These are phyloP conservation scores for Psilocybe cyanescens DNA, from an alignment of 768 basidiomycete species.

Conservation along the genomic window DNA sequence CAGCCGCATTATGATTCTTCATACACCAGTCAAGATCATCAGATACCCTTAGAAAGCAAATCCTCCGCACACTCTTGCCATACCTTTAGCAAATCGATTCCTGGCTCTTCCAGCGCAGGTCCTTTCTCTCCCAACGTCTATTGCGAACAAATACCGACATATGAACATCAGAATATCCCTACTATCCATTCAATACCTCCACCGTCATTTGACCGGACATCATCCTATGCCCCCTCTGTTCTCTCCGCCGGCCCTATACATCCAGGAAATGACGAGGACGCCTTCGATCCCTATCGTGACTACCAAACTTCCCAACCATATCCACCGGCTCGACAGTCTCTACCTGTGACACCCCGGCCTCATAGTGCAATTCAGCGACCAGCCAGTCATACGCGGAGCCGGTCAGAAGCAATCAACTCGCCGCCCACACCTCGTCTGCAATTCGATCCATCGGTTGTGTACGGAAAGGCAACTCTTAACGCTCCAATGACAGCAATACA, in stretches of 20 bases:
- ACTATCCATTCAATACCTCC: not conserved
- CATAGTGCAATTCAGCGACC: conserved; percentile 4
- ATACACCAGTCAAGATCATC: not conserved
- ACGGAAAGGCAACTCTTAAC: conserved; percentile 26
- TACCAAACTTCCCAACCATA: conserved; percentile 4
- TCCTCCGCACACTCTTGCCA: not conserved
- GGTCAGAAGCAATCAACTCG: not conserved
- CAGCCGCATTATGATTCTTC: conserved; percentile 9
- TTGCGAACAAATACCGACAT: not conserved
- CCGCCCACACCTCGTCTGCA: conserved; percentile 25
- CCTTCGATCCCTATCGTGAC: conserved; percentile 9
- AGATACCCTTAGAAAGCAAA: not conserved
- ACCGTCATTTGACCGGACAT: not conserved
- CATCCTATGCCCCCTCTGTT: not conserved
- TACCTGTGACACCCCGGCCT: conserved; percentile 14
- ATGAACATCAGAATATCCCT: not conserved
- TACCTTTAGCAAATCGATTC: not conserved
- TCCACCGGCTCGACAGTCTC: conserved; percentile 11
- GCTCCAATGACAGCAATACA: conserved; percentile 3
- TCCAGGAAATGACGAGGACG: not conserved
- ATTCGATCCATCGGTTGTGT: conserved; percentile 55
- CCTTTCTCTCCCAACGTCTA: not conserved
- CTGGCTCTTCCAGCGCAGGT: not conserved
- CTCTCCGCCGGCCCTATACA: not conserved
- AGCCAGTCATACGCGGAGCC: not conserved